Base-by-base conservation (phyloP, 805 yeast species). In the Candida yuanshanica region DNA sequence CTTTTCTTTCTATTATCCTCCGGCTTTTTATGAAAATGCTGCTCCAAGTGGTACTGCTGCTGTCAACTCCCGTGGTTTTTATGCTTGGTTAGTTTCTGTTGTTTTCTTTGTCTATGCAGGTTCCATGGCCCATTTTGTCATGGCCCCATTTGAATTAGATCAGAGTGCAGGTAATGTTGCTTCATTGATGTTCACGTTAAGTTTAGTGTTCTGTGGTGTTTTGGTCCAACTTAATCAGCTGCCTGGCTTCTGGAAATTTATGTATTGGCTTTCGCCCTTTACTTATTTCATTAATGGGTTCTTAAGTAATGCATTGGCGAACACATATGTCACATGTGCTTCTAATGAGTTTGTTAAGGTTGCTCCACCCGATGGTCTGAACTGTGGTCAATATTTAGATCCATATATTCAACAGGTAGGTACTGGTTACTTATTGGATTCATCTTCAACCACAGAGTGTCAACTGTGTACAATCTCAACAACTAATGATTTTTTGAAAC, bases 131-230 rank as follows among this genome's bases (percentile, higher is more conserved):
- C 79, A 77, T 41, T 56, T 74, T 43, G 62, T 71, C 41, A 66
- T 78, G 44, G 79, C 87, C 2, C 81, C 81, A 53, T 65, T 70
- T 37, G 80, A 80, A 45, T 48, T 69, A 24, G 77, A 70, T 20
- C 79, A 75, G 39, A 76, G 79, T 51, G 89, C 85, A 35, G 86
- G 82, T 43, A 77, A 79, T 50, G 48, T 79, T 44, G 72, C 77
- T 1, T 63, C 73, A 25, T 52, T 83, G 49, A 55, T 79, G 44
- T 81, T 75, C 59, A 75, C 82, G 2, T 63, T 81, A 68, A 65
- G 77, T 26, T 63, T 84, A 60, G 72, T 75, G 39, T 83, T 83
- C 75, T 81, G 88, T 70, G 95, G 93, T 70, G 86, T 81, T 36
- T 64, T 84, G 64, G 77, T 75, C 14, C 65, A 74, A 18, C 73